These are phyloP conservation scores for Phtheirospermum japonicum DNA, from an alignment of 257 asterid genomes.

Conservation along the genomic window DNA sequence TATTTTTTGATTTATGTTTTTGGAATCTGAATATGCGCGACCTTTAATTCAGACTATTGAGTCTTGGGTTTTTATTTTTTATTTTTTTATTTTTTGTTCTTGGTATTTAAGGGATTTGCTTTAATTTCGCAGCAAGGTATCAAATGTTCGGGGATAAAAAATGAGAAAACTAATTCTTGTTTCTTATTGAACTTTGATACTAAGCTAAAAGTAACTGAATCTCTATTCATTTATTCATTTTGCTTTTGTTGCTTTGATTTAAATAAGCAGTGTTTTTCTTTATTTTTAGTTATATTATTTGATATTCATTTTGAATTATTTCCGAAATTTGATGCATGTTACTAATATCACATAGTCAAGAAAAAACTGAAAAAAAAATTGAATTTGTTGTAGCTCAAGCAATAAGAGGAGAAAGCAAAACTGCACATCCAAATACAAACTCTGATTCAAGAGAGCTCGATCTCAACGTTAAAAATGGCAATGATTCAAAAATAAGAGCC, in stretches of 20 bases:
- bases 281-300: not conserved
- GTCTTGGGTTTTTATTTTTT: too few species aligned
- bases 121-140: too few species aligned
- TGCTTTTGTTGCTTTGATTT: too few species aligned
- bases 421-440: slow-evolving; percentile 14
- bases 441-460: slow-evolving; percentile 42
- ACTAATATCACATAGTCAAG: too few species aligned
- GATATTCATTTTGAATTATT: not conserved
- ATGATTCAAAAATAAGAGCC: slow-evolving; percentile 39
- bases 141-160: too few species aligned
- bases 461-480: slow-evolving; percentile 49
- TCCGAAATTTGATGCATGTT: not conserved
- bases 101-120: too few species aligned
- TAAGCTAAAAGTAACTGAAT: too few species aligned
- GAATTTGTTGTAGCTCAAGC: slow-evolving; percentile 39
- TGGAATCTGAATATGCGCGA: not conserved
- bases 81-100: too few species aligned
- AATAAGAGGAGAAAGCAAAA: slow-evolving; percentile 37
- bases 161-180: too few species aligned
- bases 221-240: too few species aligned
- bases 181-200: too few species aligned
- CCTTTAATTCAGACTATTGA: too few species aligned
- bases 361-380: not conserved
- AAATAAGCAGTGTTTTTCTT: not conserved
- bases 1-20: not conserved